These are phyloP conservation scores for Pneumocystis murina DNA, from an alignment of 1,139 yeast species.

Conservation along the genomic window DNA sequence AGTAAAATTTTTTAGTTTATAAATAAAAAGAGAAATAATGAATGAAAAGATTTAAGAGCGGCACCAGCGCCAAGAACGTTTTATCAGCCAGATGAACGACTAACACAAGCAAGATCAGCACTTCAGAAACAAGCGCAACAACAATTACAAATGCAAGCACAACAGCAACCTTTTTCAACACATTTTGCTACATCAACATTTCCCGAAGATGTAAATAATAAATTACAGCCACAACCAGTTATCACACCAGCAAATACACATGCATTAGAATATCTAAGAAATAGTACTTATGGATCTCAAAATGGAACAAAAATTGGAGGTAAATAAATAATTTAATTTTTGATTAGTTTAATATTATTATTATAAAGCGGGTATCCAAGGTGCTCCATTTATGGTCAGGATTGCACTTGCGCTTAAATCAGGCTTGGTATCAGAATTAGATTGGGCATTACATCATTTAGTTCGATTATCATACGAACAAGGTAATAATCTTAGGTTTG, in stretches of 20 bases:
- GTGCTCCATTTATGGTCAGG: slow-evolving; percentile 25
- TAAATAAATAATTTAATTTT: neutral
- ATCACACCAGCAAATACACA: slow-evolving; percentile 12
- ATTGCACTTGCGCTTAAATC: slow-evolving; percentile 49
- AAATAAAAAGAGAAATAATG: neutral
- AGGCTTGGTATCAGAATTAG: slow-evolving; percentile 44
- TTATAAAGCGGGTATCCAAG: neutral
- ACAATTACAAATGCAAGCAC: neutral
- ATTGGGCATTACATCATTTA: slow-evolving; percentile 50
- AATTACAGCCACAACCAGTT: slow-evolving; percentile 8
- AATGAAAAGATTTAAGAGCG: slow-evolving; percentile 1
- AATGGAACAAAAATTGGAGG: neutral
- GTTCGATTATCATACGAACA: slow-evolving; percentile 41
- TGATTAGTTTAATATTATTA: neutral
- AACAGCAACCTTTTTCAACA: neutral
- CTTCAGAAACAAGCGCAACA: neutral
- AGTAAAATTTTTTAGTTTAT: neutral
- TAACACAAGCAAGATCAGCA: neutral
- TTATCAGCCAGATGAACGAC: neutral
- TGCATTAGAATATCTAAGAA: slow-evolving; percentile 1
- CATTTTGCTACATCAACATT: neutral
- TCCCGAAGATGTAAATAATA: neutral
- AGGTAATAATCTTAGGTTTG: slow-evolving; percentile 37
- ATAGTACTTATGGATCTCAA: neutral
- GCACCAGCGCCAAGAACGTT: slow-evolving; percentile 3